phyloP scores from a whole-genome alignment of 2,329 filamentous ascomycete genomes.

The Aspergillus aculeatinus region DNA sequence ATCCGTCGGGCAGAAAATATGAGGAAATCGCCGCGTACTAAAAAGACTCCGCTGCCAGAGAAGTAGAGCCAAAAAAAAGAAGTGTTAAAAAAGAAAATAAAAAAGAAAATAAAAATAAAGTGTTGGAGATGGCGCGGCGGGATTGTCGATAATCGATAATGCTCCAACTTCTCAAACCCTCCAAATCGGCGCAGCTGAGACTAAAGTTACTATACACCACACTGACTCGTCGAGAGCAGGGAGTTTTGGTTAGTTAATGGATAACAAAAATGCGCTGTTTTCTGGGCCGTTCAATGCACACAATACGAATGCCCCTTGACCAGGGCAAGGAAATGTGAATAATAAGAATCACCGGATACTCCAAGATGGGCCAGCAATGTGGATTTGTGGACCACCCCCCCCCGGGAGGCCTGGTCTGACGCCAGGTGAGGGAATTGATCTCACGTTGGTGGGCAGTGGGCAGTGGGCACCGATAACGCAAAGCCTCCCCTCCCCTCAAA shows the following conservation, averaged over 20 bases:
- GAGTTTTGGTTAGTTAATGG: slow-evolving; percentile 16
- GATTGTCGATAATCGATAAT: slow-evolving; percentile 10
- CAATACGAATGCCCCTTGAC: slow-evolving; percentile 1
- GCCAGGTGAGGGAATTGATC: slow-evolving; percentile 8
- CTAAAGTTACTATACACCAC: background rate
- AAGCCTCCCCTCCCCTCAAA: background rate
- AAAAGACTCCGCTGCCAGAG: background rate
- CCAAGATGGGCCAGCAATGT: slow-evolving; percentile 7
- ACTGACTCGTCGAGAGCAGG: slow-evolving; percentile 11
- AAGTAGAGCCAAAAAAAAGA: background rate
- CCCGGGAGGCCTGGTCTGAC: slow-evolving; percentile 3
- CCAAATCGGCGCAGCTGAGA: slow-evolving; percentile 8
- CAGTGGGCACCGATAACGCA: background rate
- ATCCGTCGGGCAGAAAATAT: background rate
- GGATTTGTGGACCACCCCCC: slow-evolving; percentile 6
- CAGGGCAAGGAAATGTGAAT: slow-evolving; percentile 16
- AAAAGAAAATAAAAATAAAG: background rate
- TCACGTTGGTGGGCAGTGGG: background rate
- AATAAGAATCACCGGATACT: slow-evolving; percentile 13
- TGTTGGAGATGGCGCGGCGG: slow-evolving; percentile 8
- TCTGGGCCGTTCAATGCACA: background rate
- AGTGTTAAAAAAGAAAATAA: background rate
- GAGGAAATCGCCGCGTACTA: background rate
- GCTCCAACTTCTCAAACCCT: background rate
- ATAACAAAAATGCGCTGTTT: slow-evolving; percentile 5